Percentiles rank a stretch among this genome's conserved stretches.
Evolutionary conservation across 2,329 filamentous ascomycete genomes (phyloP).

Genomic region (Penicillium capsulatum): DNA sequence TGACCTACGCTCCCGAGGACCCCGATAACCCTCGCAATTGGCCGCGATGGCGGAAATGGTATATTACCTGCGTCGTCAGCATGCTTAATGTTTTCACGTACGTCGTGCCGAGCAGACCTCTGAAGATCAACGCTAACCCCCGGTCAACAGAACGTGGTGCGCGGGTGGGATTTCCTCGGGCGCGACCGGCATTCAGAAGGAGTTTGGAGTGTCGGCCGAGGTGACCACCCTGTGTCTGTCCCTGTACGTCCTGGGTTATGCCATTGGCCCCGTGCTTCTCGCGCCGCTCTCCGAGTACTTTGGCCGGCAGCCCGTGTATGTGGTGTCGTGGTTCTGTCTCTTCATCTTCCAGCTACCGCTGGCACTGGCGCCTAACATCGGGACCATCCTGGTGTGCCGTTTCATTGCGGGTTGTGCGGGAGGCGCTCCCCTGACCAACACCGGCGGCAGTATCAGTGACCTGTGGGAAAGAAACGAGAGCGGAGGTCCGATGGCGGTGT

Average conservation of each 20-base stretch:
- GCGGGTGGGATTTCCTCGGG: slow-evolving; percentile 29
- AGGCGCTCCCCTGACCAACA: slow-evolving; percentile 34
- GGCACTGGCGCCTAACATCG: slow-evolving; percentile 27
- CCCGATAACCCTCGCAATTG: slow-evolving; percentile 41
- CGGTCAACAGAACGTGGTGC: slow-evolving; percentile 21
- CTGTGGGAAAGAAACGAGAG: slow-evolving; percentile 31
- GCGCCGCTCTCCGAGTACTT: slow-evolving; percentile 36
- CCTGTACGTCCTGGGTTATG: slow-evolving; percentile 28
- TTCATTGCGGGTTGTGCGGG: slow-evolving; percentile 30
- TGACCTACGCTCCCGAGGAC: slow-evolving; percentile 20
- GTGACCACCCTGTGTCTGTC: slow-evolving; percentile 34
- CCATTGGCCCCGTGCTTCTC: slow-evolving; percentile 28
- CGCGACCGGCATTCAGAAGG: slow-evolving; percentile 21
- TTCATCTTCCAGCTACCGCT: slow-evolving; percentile 30
- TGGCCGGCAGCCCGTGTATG: slow-evolving; percentile 35
- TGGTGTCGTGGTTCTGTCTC: slow-evolving; percentile 29
- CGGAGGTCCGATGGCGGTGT: slow-evolving; percentile 34
- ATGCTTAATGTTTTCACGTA: slow-evolving; percentile 33
- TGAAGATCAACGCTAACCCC: neutral
- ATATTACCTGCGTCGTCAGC: slow-evolving; percentile 40
- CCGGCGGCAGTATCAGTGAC: slow-evolving; percentile 29
- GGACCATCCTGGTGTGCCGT: slow-evolving; percentile 29
- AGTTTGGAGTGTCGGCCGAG: slow-evolving; percentile 29
- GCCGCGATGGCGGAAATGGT: slow-evolving; percentile 39
- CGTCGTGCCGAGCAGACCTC: slow-evolving; percentile 3